Percentiles rank a stretch among this genome's conserved stretches.
These are phyloP conservation scores for Morella rubra DNA, from an alignment of 306 rosid species.

Conservation along the genomic window DNA sequence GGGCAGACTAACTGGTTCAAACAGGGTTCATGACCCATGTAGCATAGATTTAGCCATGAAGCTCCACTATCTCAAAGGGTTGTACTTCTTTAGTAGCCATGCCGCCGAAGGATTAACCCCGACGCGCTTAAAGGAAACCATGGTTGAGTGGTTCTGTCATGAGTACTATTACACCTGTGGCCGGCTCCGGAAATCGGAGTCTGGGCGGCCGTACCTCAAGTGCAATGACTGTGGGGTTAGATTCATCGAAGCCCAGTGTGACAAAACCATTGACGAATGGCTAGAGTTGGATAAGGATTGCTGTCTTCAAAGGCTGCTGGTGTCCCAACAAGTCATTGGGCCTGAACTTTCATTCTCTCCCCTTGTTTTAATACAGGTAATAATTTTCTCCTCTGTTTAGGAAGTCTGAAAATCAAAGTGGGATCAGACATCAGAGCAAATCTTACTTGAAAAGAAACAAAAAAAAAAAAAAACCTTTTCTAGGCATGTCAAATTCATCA, in stretches of 20 bases:
- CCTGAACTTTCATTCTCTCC: slow-evolving; percentile 85
- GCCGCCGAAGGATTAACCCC: no score
- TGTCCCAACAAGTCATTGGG: slow-evolving; percentile 65
- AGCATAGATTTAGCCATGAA: slow-evolving; percentile 80
- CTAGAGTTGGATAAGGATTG: slow-evolving; percentile 39
- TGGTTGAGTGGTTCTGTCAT: slow-evolving; percentile 35
- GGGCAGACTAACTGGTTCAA: slow-evolving; percentile 28
- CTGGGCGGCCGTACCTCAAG: slow-evolving; percentile 68
- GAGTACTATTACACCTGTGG: slow-evolving; percentile 49
- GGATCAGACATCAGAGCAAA: no score
- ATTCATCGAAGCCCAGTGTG: slow-evolving; percentile 62
- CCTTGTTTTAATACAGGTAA: slow-evolving; percentile 59
- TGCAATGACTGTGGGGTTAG: slow-evolving; percentile 85
- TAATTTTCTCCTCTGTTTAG: neutral
- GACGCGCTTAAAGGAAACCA: no score
- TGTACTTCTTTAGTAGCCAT: slow-evolving; percentile 51
- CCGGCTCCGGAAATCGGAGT: slow-evolving; percentile 57
- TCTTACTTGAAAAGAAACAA: no score
- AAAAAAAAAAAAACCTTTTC: no score
- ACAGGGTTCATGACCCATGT: slow-evolving; percentile 37
- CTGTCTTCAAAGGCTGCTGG: slow-evolving; percentile 45
- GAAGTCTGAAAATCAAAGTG: no score
- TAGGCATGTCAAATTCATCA: no score
- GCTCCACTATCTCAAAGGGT: slow-evolving; percentile 66
- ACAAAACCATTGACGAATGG: slow-evolving; percentile 58